Evolutionary conservation across 805 yeast genomes (phyloP), one percentile per base, ranked within the genome.

Genomic region (Cyberlindnera suaveolens): DNA sequence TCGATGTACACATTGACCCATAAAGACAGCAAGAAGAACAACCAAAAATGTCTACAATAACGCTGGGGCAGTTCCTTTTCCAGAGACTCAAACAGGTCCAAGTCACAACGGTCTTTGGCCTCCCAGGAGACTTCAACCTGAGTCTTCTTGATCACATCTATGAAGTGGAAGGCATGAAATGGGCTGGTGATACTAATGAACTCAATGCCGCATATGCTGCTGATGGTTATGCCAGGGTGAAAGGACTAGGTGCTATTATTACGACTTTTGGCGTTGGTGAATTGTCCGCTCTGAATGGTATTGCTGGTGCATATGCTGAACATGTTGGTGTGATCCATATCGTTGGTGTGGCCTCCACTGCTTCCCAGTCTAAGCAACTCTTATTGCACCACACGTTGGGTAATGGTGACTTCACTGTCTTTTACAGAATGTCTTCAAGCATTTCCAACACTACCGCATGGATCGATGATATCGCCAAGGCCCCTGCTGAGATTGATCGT

Each of bases 241-340:
- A 83, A 65, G 82, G 89, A 44, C 66, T 85, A 60, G 75, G 82
- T 48, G 81, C 83, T 54, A 52, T 85, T 40, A 71, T 85, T 56
- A 85, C 95, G 59, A 85, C 95, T 40, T 85, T 85, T 62, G 95
- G 95, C 65, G 95, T 85, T 45, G 95, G 95, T 62, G 95, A 85
- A 65, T 73, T 85, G 59, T 75, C 84, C 20, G 90, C 91, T 7
- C 70, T 85, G 54, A 85, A 85, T 63, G 95, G 90, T 53, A 74
- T 86, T 58, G 95, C 89, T 39, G 95, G 95, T 53, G 71, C 90
- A 40, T 85, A 78, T 65, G 90, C 95, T 50, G 95, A 86, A 65
- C 93, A 85, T 65, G 89, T 86, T 48, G 91, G 90, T 52, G 64
- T 85, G 53, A 67, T 85, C 51, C 93, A 85, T 66, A 75, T 85